Conservation (phyloP, 768 basidiomycete genomes). For the Asterophora parasitica region DNA sequence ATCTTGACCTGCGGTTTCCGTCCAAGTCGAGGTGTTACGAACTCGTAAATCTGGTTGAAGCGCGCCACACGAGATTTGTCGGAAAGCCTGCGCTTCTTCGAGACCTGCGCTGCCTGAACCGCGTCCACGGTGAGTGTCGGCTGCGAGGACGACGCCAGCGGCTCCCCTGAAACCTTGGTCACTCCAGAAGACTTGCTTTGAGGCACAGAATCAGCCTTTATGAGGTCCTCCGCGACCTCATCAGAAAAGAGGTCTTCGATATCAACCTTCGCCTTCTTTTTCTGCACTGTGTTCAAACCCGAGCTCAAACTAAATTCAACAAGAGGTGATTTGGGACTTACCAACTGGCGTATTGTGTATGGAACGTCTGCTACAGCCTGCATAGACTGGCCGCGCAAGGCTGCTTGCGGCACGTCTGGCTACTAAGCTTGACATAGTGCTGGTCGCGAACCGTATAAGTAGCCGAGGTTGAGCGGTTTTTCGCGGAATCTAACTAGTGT, state of each 20-base stretch:
- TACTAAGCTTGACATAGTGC: no score
- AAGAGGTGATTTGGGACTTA: not conserved
- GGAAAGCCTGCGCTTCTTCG: slow-evolving; percentile 4
- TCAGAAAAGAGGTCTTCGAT: slow-evolving; percentile 14
- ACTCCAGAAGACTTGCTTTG: not conserved
- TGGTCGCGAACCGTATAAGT: no score
- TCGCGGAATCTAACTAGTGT: not conserved
- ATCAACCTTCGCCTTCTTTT: slow-evolving; percentile 7
- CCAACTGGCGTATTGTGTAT: slow-evolving; percentile 9
- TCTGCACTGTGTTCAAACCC: not conserved
- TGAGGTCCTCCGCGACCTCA: slow-evolving; percentile 4
- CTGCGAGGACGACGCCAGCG: no score
- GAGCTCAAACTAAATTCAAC: not conserved
- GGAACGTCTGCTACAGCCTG: not conserved
- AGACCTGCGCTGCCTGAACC: not conserved
- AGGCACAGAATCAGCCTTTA: not conserved
- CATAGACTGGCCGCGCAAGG: not conserved
- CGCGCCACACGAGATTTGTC: not conserved
- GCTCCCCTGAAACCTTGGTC: not conserved
- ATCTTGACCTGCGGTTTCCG: slow-evolving; percentile 28
- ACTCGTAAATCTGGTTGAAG: not conserved
- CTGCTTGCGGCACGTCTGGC: no score
- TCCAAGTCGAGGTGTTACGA: slow-evolving; percentile 28
- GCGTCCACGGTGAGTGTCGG: not conserved
- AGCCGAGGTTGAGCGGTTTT: no score